Base-by-base conservation (phyloP, 2,329 filamentous ascomycete genomes). In the Arthrinium phaeospermum region DNA sequence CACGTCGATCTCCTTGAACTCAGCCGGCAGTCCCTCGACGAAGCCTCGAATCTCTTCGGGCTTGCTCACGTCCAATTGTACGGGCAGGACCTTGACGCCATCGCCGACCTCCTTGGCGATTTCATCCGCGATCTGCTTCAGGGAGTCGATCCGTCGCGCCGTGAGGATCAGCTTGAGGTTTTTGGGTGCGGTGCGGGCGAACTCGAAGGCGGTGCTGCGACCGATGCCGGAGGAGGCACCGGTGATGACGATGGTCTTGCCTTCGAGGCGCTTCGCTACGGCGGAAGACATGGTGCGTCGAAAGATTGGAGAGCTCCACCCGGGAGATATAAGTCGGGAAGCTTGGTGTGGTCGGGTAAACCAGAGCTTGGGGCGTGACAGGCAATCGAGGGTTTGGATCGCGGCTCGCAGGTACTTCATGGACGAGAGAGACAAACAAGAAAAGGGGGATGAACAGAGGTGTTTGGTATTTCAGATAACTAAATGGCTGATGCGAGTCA, bases 171-270 rank as follows among this genome's bases (percentile, higher is more conserved):
- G 88, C 81, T 93, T 94, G 76, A 98, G 87, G 81, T 93, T 89
- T 79, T 91, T 88, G 71, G 91, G 94, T 30, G 93, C 89, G 1
- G 95, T 96, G 72, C 94, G 91, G 37, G 96, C 96, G 80, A 98
- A 99, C 83, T 98, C 96, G 75, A 96, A 86, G n/a, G 96, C 96
- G 24, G 90, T 92, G 77, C 89, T 90, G 71, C 89, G 90, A 34
- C 96, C 96, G 82, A 99, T 98, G 74, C 96, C 96, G 27, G 94
- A 97, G 4, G 93, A 96, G 45, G 96, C 96, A 72, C 96, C 96
- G 6, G 96, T 98, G 75, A 99, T 90, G 72, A 98, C 84, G 73
- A 98, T 87, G 5, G 95, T 98, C 86, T 98, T 98, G 89, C 95
- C 95, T 79, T 93, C 89, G 73, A 99, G 93, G 85, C 96, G 95